These are phyloP conservation scores for Candida glucosophila DNA, from an alignment of 1,139 yeast genomes.

Conservation along the genomic window DNA sequence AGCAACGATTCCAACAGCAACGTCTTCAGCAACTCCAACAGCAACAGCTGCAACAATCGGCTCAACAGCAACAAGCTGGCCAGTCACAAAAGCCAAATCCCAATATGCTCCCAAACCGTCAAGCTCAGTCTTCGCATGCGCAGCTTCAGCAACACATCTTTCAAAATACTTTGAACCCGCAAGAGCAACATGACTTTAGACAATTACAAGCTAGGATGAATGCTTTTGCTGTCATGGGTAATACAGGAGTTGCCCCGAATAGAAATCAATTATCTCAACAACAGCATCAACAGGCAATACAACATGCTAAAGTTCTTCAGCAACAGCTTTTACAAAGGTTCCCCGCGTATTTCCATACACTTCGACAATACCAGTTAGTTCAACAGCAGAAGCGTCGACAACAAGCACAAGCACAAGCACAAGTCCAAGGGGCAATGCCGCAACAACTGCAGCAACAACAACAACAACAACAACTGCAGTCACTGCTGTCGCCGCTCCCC, in stretches of 20 bases:
- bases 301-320: slow-evolving; percentile 36
- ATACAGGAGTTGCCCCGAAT: slow-evolving; percentile 37
- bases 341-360: slow-evolving; percentile 36
- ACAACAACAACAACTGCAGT: slow-evolving; percentile 9
- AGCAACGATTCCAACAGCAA: slow-evolving; percentile 5
- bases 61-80: slow-evolving; percentile 5
- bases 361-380: slow-evolving; percentile 32
- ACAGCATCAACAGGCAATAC: slow-evolving; percentile 39
- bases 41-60: slow-evolving; percentile 3
- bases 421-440: no score
- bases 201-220: slow-evolving; percentile 35
- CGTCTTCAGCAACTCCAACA: slow-evolving; percentile 3
- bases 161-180: slow-evolving; percentile 33
- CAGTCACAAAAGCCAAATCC: slow-evolving; percentile 1
- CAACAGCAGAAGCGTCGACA: slow-evolving; percentile 29
- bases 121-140: slow-evolving; percentile 13
- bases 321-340: slow-evolving; percentile 37
- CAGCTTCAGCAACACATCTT: slow-evolving; percentile 41
- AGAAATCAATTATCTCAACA: slow-evolving; percentile 35
- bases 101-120: slow-evolving; percentile 2
- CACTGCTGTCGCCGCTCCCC: slow-evolving; percentile 4
- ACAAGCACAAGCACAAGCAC: slow-evolving; percentile 12
- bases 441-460: no score
- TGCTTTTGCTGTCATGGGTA: slow-evolving; percentile 38
- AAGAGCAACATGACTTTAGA: slow-evolving; percentile 37